Base-by-base conservation (phyloP, 2,329 filamentous ascomycete genomes). In the Didymella exigua region DNA sequence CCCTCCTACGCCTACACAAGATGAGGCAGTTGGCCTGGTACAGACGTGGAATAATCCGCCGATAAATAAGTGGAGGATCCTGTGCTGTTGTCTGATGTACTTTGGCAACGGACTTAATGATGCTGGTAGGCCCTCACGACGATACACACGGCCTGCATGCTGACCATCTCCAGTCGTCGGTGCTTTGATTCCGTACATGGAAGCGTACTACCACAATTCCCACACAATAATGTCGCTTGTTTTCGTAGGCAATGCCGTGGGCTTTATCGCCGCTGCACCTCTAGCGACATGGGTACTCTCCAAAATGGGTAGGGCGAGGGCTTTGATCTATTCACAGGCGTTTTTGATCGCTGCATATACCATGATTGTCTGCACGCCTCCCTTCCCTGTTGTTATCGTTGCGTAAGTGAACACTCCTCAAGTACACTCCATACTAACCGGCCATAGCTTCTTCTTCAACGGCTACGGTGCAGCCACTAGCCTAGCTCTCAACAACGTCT, bases 151-250 rank as follows among this genome's bases (percentile, higher is more conserved):
- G n/a, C 7, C 21, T 4, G 30, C 24, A 44, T 45, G 24, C 58
- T 70, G 24, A 70, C 30, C 19, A 8, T 2, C 5, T 24, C 0
- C 37, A 63, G 77, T 89, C 0, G 85, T 90, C 1, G 91, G 91
- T 68, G 89, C 90, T 10, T 69, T 95, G 53, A 89, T 96, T 62
- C 90, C 91, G 0, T 91, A 91, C 68, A 89, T 96, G 73, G 89
- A 93, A 71, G 80, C 77, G 72, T 84, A 89, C 65, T 96, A 93
- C 68, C 62, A 81, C 54, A 90, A 95, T 51, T 88, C 87, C 36
- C 93, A 95, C 71, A 88, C 86, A 2, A 76, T 91, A 8, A 89
- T 95, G 2, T 93, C 91, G 2, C 78, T 93, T 31, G 90, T 96
- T 67, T 96, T 95, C 77, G 83, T 95, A 26, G 84, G 87, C 38